Conservation (phyloP, 768 basidiomycete species). For the Termitomyces heimii region DNA sequence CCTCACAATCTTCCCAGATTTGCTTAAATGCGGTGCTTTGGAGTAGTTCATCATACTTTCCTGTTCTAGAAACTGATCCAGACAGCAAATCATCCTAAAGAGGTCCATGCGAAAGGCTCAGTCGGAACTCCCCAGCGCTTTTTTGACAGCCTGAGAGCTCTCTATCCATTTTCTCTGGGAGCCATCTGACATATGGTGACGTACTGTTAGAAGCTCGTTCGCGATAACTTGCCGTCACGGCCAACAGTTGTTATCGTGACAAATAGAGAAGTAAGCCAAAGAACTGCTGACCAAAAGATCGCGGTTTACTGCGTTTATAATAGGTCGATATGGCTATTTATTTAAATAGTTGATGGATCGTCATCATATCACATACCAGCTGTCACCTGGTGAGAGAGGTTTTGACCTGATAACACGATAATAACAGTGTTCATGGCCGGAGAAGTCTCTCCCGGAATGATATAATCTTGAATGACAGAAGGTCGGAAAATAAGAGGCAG, state of each 20-base stretch:
- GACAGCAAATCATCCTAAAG: not conserved
- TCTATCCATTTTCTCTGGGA: not conserved
- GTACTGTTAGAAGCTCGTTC: not conserved
- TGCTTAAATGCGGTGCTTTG: not conserved
- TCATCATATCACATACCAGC: not conserved
- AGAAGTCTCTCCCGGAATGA: not conserved
- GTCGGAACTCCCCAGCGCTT: not conserved
- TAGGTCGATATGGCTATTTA: not conserved
- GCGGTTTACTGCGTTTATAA: not conserved
- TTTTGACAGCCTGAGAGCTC: not conserved
- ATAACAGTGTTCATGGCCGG: not conserved
- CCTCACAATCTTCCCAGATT: not conserved
- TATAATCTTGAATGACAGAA: not conserved
- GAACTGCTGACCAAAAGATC: not conserved
- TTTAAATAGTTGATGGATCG: not conserved
- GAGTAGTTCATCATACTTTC: conserved; percentile 1
- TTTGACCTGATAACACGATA: not conserved
- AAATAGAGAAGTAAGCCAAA: not conserved
- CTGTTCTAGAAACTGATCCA: not conserved
- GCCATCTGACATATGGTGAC: not conserved
- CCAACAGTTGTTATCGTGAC: not conserved
- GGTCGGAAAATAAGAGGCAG: not conserved
- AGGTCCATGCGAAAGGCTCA: not conserved
- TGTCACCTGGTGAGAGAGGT: not conserved
- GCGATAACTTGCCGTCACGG: not conserved